Evolutionary conservation across 345 rosid species (phyloP).

Genomic region (Citrus maxima): DNA sequence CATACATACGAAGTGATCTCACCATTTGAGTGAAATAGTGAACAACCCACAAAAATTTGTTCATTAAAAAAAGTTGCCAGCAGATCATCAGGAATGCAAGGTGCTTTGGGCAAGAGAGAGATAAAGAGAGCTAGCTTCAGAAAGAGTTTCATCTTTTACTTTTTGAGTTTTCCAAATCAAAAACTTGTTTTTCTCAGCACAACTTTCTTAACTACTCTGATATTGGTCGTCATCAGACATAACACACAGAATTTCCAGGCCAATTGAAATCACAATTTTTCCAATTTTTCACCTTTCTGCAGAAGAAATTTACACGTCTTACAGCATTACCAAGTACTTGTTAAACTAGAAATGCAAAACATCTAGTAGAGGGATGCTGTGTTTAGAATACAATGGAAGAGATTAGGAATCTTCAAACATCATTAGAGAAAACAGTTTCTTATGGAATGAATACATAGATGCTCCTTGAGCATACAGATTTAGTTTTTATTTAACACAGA

Average conservation of each 20-base stretch:
- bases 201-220: not conserved
- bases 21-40: not conserved
- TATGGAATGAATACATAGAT: not conserved
- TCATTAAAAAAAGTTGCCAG: not conserved
- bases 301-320: not conserved
- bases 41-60: not conserved
- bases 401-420: not conserved
- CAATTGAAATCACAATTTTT: not conserved
- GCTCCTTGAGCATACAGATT: not conserved
- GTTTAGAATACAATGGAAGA: not conserved
- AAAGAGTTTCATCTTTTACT: not conserved
- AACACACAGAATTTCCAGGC: not conserved
- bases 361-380: not conserved
- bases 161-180: not conserved
- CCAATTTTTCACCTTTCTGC: not conserved
- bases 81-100: not conserved
- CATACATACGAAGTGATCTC: not conserved
- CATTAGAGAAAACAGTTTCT: not conserved
- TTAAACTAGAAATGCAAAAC: not conserved
- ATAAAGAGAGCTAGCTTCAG: not conserved
- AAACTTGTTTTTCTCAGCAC: not conserved
- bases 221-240: not conserved
- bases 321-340: not conserved
- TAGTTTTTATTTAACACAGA: not conserved
- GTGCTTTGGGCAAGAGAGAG: not conserved